Percentiles rank a stretch among this genome's conserved stretches.
These are phyloP conservation scores for Kalanchoe fedtschenkoi DNA, from an alignment of 164 flowering plant genomes.

Conservation along the genomic window DNA sequence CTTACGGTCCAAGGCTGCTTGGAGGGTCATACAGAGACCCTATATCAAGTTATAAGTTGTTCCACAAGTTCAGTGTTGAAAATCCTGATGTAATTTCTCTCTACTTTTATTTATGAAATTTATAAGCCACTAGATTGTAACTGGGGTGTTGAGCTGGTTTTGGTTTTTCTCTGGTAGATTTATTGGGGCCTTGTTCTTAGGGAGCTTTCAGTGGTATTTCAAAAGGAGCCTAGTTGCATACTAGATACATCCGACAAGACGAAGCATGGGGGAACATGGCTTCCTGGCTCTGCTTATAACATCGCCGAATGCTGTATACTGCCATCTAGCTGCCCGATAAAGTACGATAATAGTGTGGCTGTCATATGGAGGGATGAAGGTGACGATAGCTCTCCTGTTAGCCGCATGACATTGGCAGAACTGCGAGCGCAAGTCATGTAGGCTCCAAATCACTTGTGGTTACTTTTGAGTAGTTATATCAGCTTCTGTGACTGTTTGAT, in stretches of 20 bases:
- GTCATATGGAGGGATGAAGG: constrained; percentile 83
- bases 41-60: constrained; percentile 55
- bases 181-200: constrained; percentile 70
- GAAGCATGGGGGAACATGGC: constrained; percentile 69
- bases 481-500: not conserved
- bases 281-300: constrained; percentile 70
- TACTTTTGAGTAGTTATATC: not conserved
- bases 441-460: constrained; percentile 9
- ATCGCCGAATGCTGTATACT: constrained; percentile 81
- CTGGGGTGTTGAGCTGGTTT: not conserved
- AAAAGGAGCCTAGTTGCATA: constrained; percentile 48
- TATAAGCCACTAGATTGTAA: not conserved
- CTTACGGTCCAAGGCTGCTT: constrained; percentile 53
- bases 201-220: constrained; percentile 59
- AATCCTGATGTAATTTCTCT: constrained; percentile 55
- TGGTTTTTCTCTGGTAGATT: constrained; percentile 26
- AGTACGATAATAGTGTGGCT: constrained; percentile 48
- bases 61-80: constrained; percentile 57
- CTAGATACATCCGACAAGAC: constrained; percentile 53
- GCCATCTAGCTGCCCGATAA: constrained; percentile 34
- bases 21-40: constrained; percentile 72
- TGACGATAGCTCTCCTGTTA: constrained; percentile 43
- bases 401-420: constrained; percentile 51
- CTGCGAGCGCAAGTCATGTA: constrained; percentile 85
- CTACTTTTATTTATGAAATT: not conserved